Conservation (phyloP, 2,329 filamentous ascomycete genomes). For the Pseudogymnoascus sp. region DNA sequence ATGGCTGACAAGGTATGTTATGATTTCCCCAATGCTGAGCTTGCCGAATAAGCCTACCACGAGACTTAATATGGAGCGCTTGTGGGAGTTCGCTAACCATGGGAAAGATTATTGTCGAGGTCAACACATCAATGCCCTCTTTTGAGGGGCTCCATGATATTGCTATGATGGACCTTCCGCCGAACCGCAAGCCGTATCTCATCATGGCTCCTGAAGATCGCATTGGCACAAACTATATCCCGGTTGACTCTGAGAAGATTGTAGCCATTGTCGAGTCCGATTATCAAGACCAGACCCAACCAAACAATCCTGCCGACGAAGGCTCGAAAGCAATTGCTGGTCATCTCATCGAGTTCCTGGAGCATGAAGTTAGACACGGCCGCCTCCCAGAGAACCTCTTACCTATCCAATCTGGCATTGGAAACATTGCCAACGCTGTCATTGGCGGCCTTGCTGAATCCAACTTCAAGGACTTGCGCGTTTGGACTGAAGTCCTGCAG, state of each 20-base stretch:
- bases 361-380: constrained; percentile 74
- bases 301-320: constrained; percentile 70
- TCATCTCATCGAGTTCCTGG: constrained; percentile 76
- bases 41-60: background rate
- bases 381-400: constrained; percentile 70
- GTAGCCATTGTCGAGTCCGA: constrained; percentile 79
- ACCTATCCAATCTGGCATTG: constrained; percentile 80
- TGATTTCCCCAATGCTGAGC: background rate
- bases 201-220: constrained; percentile 81
- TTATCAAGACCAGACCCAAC: constrained; percentile 68
- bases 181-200: constrained; percentile 73
- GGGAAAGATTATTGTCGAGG: constrained; percentile 74
- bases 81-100: background rate
- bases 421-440: constrained; percentile 89
- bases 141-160: constrained; percentile 89
- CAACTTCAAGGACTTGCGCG: constrained; percentile 79
- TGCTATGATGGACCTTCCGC: constrained; percentile 78
- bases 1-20: constrained; percentile 69
- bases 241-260: constrained; percentile 76
- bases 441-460: constrained; percentile 74
- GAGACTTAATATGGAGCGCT: background rate
- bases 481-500: constrained; percentile 91
- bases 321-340: constrained; percentile 63
- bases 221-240: constrained; percentile 75
- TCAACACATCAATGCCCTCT: constrained; percentile 77